Percentiles rank a stretch among this genome's conserved stretches.
Conservation (phyloP, 306 rosid species). For the Rosa lucieae region DNA sequence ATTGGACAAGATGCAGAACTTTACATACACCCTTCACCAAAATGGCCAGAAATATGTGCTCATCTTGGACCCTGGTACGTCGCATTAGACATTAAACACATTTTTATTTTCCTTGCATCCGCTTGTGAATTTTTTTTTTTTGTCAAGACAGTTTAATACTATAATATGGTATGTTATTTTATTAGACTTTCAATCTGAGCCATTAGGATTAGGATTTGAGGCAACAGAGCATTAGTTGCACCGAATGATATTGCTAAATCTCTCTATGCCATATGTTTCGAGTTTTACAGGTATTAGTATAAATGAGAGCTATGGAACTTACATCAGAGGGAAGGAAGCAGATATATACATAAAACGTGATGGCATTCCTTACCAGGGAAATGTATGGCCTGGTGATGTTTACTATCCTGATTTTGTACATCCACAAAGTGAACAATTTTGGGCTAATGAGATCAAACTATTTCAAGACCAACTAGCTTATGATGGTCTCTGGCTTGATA, state of each 20-base stretch:
- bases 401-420: slow-evolving; percentile 75
- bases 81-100: not conserved
- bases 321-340: slow-evolving; percentile 60
- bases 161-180: not conserved
- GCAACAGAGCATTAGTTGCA: not conserved
- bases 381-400: slow-evolving; percentile 93
- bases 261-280: not conserved
- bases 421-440: slow-evolving; percentile 48
- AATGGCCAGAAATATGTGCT: slow-evolving; percentile 79
- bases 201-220: not conserved
- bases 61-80: slow-evolving; percentile 80
- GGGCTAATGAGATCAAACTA: slow-evolving; percentile 68
- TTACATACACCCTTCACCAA: slow-evolving; percentile 61
- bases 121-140: not conserved
- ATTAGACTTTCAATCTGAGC: not conserved
- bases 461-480: slow-evolving; percentile 56
- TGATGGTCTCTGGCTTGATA: slow-evolving; percentile 90
- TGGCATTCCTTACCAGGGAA: slow-evolving; percentile 66
- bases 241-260: not conserved
- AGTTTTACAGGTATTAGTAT: slow-evolving; percentile 56
- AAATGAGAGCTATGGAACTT: slow-evolving; percentile 62
- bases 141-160: not conserved
- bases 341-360: slow-evolving; percentile 65
- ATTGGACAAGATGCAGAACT: slow-evolving; percentile 49
- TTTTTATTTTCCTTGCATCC: not conserved